Evolutionary conservation across 495 filamentous ascomycete species (phyloP).

Genomic region (Halenospora varia): DNA sequence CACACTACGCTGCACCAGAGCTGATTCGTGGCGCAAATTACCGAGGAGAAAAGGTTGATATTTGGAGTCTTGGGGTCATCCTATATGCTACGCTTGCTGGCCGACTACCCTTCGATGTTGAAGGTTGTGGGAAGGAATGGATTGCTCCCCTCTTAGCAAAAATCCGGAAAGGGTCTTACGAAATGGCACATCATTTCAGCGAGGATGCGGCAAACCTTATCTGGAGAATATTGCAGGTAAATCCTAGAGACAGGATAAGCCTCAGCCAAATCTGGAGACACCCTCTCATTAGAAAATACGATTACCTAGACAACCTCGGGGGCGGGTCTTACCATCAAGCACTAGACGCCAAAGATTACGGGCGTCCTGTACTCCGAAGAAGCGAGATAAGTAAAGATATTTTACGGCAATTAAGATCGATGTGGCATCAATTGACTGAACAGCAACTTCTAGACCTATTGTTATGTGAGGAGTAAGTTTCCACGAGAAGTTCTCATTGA

Average conservation of each 20-base stretch:
- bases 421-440: conserved; percentile 81
- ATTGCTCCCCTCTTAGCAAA: conserved; percentile 54
- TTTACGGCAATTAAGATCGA: conserved; percentile 73
- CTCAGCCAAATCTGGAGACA: conserved; percentile 81
- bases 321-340: conserved; percentile 19
- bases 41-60: conserved; percentile 77
- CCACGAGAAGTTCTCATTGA: too few relatives aligned
- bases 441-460: conserved; percentile 65
- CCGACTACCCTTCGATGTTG: conserved; percentile 76
- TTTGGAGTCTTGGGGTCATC: conserved; percentile 94
- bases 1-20: conserved; percentile 94
- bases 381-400: conserved; percentile 73
- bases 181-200: conserved; percentile 64
- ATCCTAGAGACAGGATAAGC: conserved; percentile 71
- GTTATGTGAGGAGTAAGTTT: conserved; percentile 59
- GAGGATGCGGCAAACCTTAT: conserved; percentile 77
- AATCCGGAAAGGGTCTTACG: conserved; percentile 67
- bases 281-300: conserved; percentile 75
- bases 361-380: conserved; percentile 30
- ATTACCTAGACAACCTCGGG: conserved; percentile 55
- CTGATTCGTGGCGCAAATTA: conserved; percentile 70
- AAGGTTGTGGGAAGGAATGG: conserved; percentile 30
- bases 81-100: conserved; percentile 79
- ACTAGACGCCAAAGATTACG: conserved; percentile 12
- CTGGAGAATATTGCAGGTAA: conserved; percentile 62